A percentile compares a stretch with the other conserved stretches of the same genome.
phyloP scores from a whole-genome alignment of 768 basidiomycete species.

The Lyophyllum decastes region DNA sequence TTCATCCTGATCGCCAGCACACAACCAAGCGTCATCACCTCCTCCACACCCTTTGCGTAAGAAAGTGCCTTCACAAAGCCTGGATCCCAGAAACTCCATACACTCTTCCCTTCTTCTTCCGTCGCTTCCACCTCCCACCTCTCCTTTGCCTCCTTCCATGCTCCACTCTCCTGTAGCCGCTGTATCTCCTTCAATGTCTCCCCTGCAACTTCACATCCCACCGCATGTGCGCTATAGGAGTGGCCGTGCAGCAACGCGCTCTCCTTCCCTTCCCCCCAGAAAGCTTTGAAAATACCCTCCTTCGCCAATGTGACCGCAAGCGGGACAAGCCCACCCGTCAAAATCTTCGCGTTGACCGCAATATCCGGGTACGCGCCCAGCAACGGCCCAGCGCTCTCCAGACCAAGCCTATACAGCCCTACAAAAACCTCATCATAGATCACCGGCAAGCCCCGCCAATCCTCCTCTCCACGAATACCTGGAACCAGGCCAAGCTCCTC shows the following conservation, averaged over 20 bases:
- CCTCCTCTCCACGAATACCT: slow-evolving; percentile 2
- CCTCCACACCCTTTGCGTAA: slow-evolving; percentile 53
- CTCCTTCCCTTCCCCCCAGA: slow-evolving; percentile 73
- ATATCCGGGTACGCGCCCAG: slow-evolving; percentile 84
- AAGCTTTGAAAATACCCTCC: slow-evolving; percentile 77
- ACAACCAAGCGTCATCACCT: slow-evolving; percentile 86
- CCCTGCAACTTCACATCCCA: slow-evolving; percentile 91
- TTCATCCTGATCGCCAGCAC: slow-evolving; percentile 79
- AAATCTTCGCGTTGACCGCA: slow-evolving; percentile 87
- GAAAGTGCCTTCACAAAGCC: slow-evolving; percentile 70
- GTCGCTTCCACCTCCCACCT: slow-evolving; percentile 49
- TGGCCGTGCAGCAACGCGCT: slow-evolving; percentile 92
- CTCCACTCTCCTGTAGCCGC: slow-evolving; percentile 42
- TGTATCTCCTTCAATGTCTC: slow-evolving; percentile 73
- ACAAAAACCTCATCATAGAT: slow-evolving; percentile 97
- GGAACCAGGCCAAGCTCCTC: slow-evolving; percentile 8
- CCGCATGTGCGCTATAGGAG: slow-evolving; percentile 92
- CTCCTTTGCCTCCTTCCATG: slow-evolving; percentile 59
- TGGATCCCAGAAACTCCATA: slow-evolving; percentile 92
- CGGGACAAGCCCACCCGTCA: slow-evolving; percentile 92
- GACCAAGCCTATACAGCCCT: slow-evolving; percentile 86
- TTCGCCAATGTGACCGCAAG: slow-evolving; percentile 84
- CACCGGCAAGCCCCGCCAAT: slow-evolving; percentile 79
- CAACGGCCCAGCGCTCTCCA: slow-evolving; percentile 61
- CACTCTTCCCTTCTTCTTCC: slow-evolving; percentile 16